Percentiles rank a stretch among this genome's conserved stretches.
Evolutionary conservation across 257 asterid genomes (phyloP).

Genomic region (Petunia secreta): DNA sequence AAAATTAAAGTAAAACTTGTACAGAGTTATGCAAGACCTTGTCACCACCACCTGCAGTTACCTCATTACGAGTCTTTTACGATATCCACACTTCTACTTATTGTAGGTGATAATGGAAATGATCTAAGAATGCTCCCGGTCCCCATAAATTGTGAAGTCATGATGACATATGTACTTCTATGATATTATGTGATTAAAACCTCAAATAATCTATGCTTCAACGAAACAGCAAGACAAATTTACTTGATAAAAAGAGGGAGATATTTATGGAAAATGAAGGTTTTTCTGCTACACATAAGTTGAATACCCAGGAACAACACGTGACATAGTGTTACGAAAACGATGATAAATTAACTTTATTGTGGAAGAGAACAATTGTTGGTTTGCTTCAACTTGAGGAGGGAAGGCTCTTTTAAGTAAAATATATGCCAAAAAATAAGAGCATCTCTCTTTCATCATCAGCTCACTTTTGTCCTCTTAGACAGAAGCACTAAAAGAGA

Average conservation of each 20-base stretch:
- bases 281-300: neutral
- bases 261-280: neutral
- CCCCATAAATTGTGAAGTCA: neutral
- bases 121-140: neutral
- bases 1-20: too few relatives aligned
- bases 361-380: constrained; percentile 3
- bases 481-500: neutral
- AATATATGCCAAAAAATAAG: neutral
- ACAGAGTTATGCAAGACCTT: too few relatives aligned
- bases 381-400: constrained; percentile 4
- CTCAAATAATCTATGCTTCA: neutral
- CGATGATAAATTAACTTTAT: neutral
- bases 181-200: neutral
- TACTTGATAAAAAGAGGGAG: neutral
- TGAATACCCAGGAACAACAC: neutral
- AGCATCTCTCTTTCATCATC: neutral
- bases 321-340: neutral
- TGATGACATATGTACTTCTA: neutral
- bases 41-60: too few relatives aligned
- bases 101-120: neutral
- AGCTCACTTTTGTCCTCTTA: neutral
- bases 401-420: neutral
- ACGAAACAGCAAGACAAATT: neutral
- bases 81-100: neutral
- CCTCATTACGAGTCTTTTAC: neutral